Percentiles rank a stretch among this genome's conserved stretches.
These are phyloP conservation scores for Pharus latifolius DNA, from an alignment of 176 grass and related monocot genomes.

Conservation along the genomic window DNA sequence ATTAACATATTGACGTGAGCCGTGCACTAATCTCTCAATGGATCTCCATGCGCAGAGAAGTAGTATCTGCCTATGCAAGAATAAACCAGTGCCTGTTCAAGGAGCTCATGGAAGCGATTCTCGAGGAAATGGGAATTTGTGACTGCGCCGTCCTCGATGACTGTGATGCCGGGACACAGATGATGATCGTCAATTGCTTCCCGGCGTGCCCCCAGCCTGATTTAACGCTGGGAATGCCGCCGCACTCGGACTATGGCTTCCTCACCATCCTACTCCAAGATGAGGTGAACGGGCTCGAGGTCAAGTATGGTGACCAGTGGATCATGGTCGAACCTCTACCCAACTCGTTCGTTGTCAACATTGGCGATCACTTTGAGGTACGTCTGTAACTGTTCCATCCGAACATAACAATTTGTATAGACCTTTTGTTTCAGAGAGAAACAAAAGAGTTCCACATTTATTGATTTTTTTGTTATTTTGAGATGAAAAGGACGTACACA, in stretches of 20 bases:
- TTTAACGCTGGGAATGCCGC: constrained; percentile 70
- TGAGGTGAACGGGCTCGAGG: constrained; percentile 48
- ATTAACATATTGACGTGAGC: no score
- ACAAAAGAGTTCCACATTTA: no score
- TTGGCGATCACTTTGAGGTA: constrained; percentile 80
- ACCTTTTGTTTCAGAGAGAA: no score
- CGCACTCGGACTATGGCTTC: constrained; percentile 72
- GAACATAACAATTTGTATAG: no score
- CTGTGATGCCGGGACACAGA: constrained; percentile 32
- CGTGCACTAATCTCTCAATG: no score
- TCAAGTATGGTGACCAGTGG: constrained; percentile 28
- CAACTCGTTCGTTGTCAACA: constrained; percentile 37
- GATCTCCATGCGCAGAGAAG: neutral
- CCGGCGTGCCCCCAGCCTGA: constrained; percentile 54
- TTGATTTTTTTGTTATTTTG: no score
- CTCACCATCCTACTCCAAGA: constrained; percentile 67
- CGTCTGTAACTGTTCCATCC: neutral
- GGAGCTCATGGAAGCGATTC: constrained; percentile 37
- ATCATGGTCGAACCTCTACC: constrained; percentile 32
- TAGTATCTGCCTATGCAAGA: constrained; percentile 17
- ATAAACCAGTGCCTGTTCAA: constrained; percentile 24
- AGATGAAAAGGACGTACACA: no score
- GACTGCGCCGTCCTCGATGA: neutral
- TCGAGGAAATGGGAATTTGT: constrained; percentile 32
- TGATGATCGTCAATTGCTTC: constrained; percentile 60